These are phyloP conservation scores for Penicillium sclerotigenum DNA, from an alignment of 2,329 filamentous ascomycete genomes.

Conservation along the genomic window DNA sequence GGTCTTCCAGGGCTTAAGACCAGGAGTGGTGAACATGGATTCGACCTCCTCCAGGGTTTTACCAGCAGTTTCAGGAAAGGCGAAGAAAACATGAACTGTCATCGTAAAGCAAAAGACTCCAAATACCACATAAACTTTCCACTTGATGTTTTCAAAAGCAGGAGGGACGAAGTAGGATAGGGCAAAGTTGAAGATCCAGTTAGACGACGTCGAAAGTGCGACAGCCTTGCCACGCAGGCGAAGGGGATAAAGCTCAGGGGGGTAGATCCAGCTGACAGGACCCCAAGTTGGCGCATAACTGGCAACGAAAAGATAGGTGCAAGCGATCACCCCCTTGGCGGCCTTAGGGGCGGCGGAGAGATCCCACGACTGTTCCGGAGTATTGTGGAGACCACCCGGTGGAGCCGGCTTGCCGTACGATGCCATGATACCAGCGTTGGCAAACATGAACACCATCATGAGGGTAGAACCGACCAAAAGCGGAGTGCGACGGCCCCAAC, in stretches of 20 bases:
- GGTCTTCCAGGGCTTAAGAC: constrained; percentile 19
- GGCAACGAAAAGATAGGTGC: constrained; percentile 70
- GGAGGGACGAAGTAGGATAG: constrained; percentile 57
- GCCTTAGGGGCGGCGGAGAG: constrained; percentile 47
- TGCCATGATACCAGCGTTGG: constrained; percentile 44
- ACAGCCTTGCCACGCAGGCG: constrained; percentile 63
- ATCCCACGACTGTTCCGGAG: constrained; percentile 40
- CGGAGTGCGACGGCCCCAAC: constrained; percentile 68
- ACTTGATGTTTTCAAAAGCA: constrained; percentile 55
- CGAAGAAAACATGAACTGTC: constrained; percentile 63
- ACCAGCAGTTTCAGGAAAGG: constrained; percentile 45
- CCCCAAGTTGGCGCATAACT: constrained; percentile 65
- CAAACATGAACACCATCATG: constrained; percentile 53
- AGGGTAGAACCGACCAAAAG: constrained; percentile 62
- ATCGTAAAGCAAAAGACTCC: constrained; percentile 67
- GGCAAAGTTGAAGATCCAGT: constrained; percentile 62
- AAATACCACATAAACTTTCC: constrained; percentile 69
- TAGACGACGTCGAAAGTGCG: constrained; percentile 57
- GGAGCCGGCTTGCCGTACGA: constrained; percentile 38
- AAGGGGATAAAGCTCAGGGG: constrained; percentile 61
- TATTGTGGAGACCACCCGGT: constrained; percentile 39
- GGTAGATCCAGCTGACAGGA: constrained; percentile 58
- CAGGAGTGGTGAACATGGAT: constrained; percentile 58
- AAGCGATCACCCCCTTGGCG: constrained; percentile 65
- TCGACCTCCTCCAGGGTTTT: constrained; percentile 76